Evolutionary conservation across 2,329 filamentous ascomycete species (phyloP), one percentile per base, ranked within the genome.

Genomic region (Myriosclerotinia duriaeana): DNA sequence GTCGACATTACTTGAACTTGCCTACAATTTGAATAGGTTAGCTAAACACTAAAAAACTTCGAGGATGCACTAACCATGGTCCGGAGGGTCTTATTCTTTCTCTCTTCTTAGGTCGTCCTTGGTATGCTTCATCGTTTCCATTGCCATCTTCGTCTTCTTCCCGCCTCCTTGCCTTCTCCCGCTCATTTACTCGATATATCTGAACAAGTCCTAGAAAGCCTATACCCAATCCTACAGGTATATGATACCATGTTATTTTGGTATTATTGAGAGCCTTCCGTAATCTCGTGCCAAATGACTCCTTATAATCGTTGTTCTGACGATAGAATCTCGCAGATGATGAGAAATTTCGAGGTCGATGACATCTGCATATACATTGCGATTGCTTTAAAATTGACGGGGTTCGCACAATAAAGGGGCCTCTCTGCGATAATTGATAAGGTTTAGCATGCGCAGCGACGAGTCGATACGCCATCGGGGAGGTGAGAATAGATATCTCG

Each of bases 1-100:
- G 88, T 91, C 34, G 87, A 90, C 85, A 92, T 90, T 72, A 91
- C 84, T 75, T 90, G 87, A 63, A 92, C 87, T 70, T 89, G 87
- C 87, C 82, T 83, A 66, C 14, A 48, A 65, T 50, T 34, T 34
- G 6, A 34, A 5, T 34, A 42, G 53, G 20, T 75, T 64, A 74
- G 71, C 60, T 48, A n/a, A 20, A 66, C 7, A 15, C 53, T 26
- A 38, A 14, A n/a, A n/a, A 53, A 22, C 20, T 53, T 66, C 44
- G 30, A 36, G 11, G 12, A 53, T 52, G 14, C 36, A 72, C 77
- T 56, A 74, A 83, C 84, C 89, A 91, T 76, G 89, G 88, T 34
- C 89, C 89, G 59, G 84, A 86, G 12, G 87, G 88, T 40, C 86
- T 81, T 70, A 90, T 85, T 66, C 85, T 81, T 68, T 85, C 80